These are phyloP conservation scores for Xylariomycetidae sp. DNA, from an alignment of 2,329 filamentous ascomycete genomes.

Conservation along the genomic window DNA sequence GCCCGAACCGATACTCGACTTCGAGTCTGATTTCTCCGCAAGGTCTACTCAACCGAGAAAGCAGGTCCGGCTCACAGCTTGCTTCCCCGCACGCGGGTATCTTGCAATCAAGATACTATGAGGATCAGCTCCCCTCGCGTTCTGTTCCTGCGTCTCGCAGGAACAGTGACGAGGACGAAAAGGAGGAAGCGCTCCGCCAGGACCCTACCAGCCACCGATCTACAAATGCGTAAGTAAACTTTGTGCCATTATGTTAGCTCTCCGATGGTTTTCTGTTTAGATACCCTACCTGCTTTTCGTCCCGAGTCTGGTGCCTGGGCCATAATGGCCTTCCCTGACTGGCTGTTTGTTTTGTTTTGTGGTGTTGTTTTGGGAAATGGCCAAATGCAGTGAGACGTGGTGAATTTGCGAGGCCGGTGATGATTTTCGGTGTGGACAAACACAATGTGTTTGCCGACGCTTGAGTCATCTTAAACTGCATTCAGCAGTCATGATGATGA, in stretches of 20 bases:
- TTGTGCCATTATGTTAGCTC: conserved; percentile 2
- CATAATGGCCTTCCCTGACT: too few species aligned
- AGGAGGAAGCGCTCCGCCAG: conserved; percentile 66
- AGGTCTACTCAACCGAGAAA: conserved; percentile 66
- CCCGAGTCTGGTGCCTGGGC: too few species aligned
- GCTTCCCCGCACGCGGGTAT: conserved; percentile 68
- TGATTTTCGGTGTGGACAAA: too few species aligned
- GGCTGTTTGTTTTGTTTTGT: too few species aligned
- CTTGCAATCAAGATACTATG: conserved; percentile 51
- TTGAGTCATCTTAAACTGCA: too few species aligned
- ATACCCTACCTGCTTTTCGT: too few species aligned
- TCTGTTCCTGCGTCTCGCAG: conserved; percentile 82
- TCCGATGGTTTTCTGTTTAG: too few species aligned
- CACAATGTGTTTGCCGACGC: too few species aligned
- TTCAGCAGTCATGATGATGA: too few species aligned
- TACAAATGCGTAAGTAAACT: conserved; percentile 67
- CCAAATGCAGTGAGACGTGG: too few species aligned
- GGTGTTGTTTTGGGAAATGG: too few species aligned
- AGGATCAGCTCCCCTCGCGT: conserved; percentile 67
- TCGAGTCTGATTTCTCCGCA: conserved; percentile 81
- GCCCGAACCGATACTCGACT: conserved; percentile 82
- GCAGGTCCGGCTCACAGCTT: conserved; percentile 71
- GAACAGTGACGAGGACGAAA: conserved; percentile 88
- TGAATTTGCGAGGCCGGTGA: too few species aligned
- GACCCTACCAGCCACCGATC: conserved; percentile 67